These are phyloP conservation scores for Microstroma glucosiphilum DNA, from an alignment of 1,284 basidiomycete species.

Conservation along the genomic window DNA sequence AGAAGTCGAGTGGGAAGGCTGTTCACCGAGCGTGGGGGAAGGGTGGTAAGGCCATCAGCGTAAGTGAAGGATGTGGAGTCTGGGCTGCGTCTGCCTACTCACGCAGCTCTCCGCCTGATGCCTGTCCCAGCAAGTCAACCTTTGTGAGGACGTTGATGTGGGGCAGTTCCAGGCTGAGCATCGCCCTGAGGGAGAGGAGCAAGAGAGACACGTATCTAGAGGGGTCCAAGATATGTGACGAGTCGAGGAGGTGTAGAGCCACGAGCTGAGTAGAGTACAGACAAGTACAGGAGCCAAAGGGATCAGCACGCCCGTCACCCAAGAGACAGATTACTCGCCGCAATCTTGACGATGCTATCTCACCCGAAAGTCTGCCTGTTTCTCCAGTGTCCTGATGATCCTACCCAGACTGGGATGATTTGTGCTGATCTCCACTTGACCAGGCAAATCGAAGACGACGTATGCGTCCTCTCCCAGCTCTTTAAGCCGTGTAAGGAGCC, in stretches of 20 bases:
- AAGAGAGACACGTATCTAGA: conserved; percentile 90
- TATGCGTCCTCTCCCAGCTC: conserved; percentile 55
- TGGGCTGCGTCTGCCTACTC: no score
- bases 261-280: conserved; percentile 65
- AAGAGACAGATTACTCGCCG: background rate
- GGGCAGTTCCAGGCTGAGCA: conserved; percentile 96
- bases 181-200: conserved; percentile 82
- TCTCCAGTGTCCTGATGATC: conserved; percentile 70
- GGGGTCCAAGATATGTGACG: conserved; percentile 92
- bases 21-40: conserved; percentile 14
- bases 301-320: background rate
- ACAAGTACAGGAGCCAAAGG: background rate
- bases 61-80: no score
- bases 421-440: conserved; percentile 94
- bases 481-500: conserved; percentile 68
- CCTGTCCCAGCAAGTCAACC: conserved; percentile 69
- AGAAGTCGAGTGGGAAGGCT: conserved; percentile 97
- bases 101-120: conserved; percentile 11
- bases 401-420: conserved; percentile 63
- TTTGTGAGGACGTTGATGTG: conserved; percentile 97
- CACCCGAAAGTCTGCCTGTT: conserved; percentile 58
- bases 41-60: no score
- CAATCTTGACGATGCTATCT: background rate
- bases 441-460: conserved; percentile 90
- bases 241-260: conserved; percentile 89